Base-by-base conservation (phyloP, 139 green algal species). In the Picochlorum sp. region DNA sequence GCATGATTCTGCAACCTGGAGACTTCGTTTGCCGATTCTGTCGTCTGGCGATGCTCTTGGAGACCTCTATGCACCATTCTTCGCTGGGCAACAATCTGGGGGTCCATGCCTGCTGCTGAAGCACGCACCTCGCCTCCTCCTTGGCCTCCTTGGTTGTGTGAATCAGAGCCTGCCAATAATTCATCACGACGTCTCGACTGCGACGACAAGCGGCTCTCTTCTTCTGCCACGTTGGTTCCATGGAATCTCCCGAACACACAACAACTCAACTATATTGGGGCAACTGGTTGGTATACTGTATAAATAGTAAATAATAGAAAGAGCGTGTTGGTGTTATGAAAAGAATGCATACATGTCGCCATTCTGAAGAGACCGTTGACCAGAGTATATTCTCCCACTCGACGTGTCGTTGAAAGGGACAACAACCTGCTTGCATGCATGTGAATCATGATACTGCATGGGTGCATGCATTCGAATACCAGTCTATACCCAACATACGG, bases 191-290 rank as follows among this genome's bases (percentile, higher is more conserved):
- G 34, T 41, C 28, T 30, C 28, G 28, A 30, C 28, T 30, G 28
- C 0, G 28, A 30, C 28, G 28, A 30, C 28, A 30, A 30, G 28
- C 28, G 28, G 28, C 28, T 30, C 28, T 30, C 28, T 54, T 54
- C 15, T 54, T 54, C 13, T 54, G 47, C 47, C 47, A 54, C 47
- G 47, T 54, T 20, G 47, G n/a, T 54, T 54, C 47, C 47, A 54
- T 54, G 5, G 47, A 54, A 26, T 26, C 26, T 30, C 28, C 28
- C 28, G 18, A 21, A 20, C n/a, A 21, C n/a, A 54, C 18, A 21
- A 54, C 3, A 28, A 28, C 24, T 4, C 18, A 54, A 21, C n/a
- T 51, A 15, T 8, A 51, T 18, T 14, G 15, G 16, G 45, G 6
- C 45, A 20, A 15, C 45, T 51, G 45, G 45, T 18, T 51, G 45